Percentiles rank a stretch among this genome's conserved stretches.
Evolutionary conservation across 805 yeast species (phyloP).

Genomic region (Candida palmyrensis): DNA sequence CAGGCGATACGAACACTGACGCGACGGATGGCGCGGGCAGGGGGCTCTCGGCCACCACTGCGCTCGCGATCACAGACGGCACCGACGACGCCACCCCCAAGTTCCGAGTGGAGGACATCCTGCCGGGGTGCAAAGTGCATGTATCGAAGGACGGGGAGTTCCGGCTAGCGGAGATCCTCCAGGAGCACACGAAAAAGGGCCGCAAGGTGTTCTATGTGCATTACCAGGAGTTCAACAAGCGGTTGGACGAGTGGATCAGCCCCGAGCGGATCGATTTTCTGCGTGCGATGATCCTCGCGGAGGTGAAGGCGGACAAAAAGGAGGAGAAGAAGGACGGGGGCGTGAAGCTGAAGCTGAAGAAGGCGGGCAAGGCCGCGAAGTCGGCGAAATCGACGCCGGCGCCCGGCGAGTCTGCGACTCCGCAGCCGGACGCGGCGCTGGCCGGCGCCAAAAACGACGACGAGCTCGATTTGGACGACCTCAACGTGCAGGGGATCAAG

Average conservation of each 20-base stretch:
- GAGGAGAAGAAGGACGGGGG: conserved; percentile 36
- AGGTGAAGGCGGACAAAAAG: conserved; percentile 46
- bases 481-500: conserved; percentile 77
- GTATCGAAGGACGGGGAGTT: conserved; percentile 77
- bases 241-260: conserved; percentile 93
- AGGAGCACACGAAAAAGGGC: conserved; percentile 69
- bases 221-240: conserved; percentile 88
- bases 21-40: neutral
- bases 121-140: conserved; percentile 76
- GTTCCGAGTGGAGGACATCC: conserved; percentile 44
- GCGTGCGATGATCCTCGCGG: conserved; percentile 70
- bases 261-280: conserved; percentile 65
- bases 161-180: conserved; percentile 80
- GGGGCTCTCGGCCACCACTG: conserved; percentile 2
- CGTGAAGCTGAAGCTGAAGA: conserved; percentile 28
- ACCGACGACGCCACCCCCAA: neutral
- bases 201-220: conserved; percentile 85
- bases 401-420: conserved; percentile 23
- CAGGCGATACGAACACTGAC: neutral
- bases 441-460: conserved; percentile 38
- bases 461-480: conserved; percentile 77
- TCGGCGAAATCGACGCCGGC: conserved; percentile 18
- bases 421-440: too few species aligned
- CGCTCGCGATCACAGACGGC: too few species aligned
- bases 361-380: conserved; percentile 8